Conservation (phyloP, 192 early-diverging fungal species). For the Spizellomyces sp. region DNA sequence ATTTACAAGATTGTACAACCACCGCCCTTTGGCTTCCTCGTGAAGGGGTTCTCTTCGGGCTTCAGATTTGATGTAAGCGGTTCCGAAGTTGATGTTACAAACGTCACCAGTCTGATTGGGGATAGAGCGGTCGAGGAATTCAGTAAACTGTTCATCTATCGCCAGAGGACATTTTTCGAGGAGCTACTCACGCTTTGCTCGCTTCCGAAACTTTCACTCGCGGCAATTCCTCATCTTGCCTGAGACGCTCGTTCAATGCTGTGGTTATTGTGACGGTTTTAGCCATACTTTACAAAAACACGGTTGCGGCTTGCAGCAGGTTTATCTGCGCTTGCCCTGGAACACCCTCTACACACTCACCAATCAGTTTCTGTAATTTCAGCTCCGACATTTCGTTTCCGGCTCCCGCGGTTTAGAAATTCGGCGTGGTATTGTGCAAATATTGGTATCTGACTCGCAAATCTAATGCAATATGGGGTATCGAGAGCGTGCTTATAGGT, state of each 20-base stretch:
- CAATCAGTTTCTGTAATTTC: conserved; percentile 41
- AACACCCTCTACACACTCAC: conserved; percentile 8
- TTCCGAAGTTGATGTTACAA: conserved; percentile 49
- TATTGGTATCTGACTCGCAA: too few species aligned
- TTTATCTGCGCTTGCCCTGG: not conserved
- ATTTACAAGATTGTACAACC: conserved; percentile 28
- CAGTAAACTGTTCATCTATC: conserved; percentile 3
- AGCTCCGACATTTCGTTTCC: conserved; percentile 45
- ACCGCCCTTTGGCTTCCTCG: conserved; percentile 37
- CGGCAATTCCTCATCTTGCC: conserved; percentile 57
- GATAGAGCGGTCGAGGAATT: conserved; percentile 4
- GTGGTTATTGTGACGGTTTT: conserved; percentile 9
- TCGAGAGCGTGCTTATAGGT: too few species aligned
- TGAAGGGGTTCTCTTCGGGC: conserved; percentile 57
- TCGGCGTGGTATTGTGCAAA: not conserved
- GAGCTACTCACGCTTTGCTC: conserved; percentile 50
- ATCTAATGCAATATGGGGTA: too few species aligned
- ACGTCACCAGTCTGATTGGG: conserved; percentile 43
- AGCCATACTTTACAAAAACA: not conserved
- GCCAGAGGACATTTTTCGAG: not conserved
- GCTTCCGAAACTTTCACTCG: conserved; percentile 60
- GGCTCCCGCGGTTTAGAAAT: not conserved
- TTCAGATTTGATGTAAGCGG: conserved; percentile 48
- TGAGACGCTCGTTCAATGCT: conserved; percentile 52
- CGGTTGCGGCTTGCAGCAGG: not conserved